These are phyloP conservation scores for Capronia americana DNA, from an alignment of 2,329 filamentous ascomycete genomes.

Conservation along the genomic window DNA sequence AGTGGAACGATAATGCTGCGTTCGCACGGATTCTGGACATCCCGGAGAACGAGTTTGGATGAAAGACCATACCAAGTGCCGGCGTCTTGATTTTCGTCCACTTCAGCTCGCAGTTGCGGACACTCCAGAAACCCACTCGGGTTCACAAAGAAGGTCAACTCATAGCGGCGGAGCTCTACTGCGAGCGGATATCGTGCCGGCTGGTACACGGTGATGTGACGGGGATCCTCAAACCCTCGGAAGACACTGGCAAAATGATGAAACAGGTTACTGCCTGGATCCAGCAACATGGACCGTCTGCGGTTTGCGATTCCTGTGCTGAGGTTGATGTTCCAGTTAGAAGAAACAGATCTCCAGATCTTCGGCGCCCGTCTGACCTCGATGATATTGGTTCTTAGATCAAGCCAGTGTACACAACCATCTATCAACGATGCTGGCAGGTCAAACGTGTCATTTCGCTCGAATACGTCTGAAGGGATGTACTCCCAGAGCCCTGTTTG, in stretches of 20 bases:
- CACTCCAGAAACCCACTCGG: conserved; percentile 52
- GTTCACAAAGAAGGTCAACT: conserved; percentile 63
- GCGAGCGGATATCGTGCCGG: conserved; percentile 44
- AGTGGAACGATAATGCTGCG: conserved; percentile 63
- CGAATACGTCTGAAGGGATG: conserved; percentile 44
- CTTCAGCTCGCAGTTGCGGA: conserved; percentile 56
- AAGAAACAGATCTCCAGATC: conserved; percentile 49
- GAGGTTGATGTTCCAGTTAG: conserved; percentile 53
- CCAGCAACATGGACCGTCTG: conserved; percentile 50
- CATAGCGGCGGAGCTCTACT: conserved; percentile 60
- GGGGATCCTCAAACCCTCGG: conserved; percentile 55
- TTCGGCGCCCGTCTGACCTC: conserved; percentile 58
- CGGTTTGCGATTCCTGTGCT: conserved; percentile 41
- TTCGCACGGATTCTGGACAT: conserved; percentile 47
- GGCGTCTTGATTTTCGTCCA: conserved; percentile 64
- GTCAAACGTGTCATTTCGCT: conserved; percentile 47
- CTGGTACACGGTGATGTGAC: conserved; percentile 57
- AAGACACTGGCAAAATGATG: conserved; percentile 55
- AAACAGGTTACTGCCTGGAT: conserved; percentile 56
- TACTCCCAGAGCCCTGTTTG: conserved; percentile 44
- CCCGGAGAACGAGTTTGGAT: conserved; percentile 64
- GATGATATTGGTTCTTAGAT: conserved; percentile 54
- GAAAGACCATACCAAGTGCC: conserved; percentile 66
- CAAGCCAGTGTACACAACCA: conserved; percentile 66
- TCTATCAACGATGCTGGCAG: conserved; percentile 60